Evolutionary conservation across 129 eudicot genomes (phyloP), one percentile per base, ranked within the genome.

Genomic region (Escallonia herrerae): DNA sequence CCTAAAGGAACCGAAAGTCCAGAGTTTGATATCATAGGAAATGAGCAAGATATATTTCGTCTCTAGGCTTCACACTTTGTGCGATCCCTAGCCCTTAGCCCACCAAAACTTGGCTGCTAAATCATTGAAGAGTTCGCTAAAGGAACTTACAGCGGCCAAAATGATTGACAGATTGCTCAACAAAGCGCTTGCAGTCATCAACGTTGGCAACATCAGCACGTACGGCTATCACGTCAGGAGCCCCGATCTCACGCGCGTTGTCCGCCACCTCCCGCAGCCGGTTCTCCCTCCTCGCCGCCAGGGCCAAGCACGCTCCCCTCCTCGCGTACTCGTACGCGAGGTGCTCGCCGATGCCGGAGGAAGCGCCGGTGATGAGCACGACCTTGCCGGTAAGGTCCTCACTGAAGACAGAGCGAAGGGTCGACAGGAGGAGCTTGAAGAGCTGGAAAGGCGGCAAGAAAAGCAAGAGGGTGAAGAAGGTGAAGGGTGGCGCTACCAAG

Each of bases 211-310:
- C 83, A 65, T 87, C 90, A 6, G 87, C 90, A 33, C 55, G 64
- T 2, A 83, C 56, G 4, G 72, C 73, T 13, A 87, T 22, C 8
- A 71, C 95, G 10, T 79, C 87, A 0, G 86, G 83, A 0, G 87
- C 72, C 7, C 95, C 95, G 2, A 51, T 5, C 14, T 51, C 14
- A 51, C 12, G 56, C 11, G 56, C 56, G 4, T 8, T 51, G 0
- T 51, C 12, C 76, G 49, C 69, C 71, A 22, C 41, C 56, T 73
- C 0, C 82, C 84, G 64, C 0, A 87, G 85, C 5, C 74, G 75
- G 8, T 62, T 70, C 76, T 70, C 75, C 65, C 87, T 76, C 68
- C 87, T 67, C 7, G 85, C 95, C 15, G 80, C 85, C 40, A 87
- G 73, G 53, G 64, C 83, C 43, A 87, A 67, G 61, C 77, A 60